Base-by-base conservation (phyloP, 192 early-diverging fungal species). In the Mortierella alpina region DNA sequence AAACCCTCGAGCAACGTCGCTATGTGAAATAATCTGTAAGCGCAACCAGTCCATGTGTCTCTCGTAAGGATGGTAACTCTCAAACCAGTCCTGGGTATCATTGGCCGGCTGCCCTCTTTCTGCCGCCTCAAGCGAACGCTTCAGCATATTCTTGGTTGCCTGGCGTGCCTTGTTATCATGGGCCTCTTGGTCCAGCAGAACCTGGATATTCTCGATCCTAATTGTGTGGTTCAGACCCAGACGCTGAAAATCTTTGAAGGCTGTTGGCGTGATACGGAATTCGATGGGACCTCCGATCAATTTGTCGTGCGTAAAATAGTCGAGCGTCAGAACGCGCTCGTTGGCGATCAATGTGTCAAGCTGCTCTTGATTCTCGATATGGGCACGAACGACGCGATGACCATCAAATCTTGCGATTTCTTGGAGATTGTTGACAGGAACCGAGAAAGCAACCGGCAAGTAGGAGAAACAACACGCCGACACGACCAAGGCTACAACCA, bases 181-280 rank as follows among this genome's bases (percentile, higher is more conserved):
- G 9, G 40, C 63, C 65, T 89, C 88, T 0, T 42, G 39, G 39
- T 87, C 84, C 47, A 89, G 66, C 13, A 89, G 41, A 0, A 47
- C 48, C 39, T 86, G 86, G 0, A 89, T 18, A 59, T 89, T 72
- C 13, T 66, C 63, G 42, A 89, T 67, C 31, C 74, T 42, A n/a
- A 82, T 54, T 10, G 56, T 58, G 83, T 84, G 61, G 5, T 70
- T 46, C 17, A 78, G 20, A 13, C 46, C n/a, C 42, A 68, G 59
- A 14, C 40, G 45, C 15, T 57, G n/a, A 39, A 73, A 71, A 44
- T 49, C 50, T 18, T 6, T 42, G 23, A 54, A 63, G 44, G 46
- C 46, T 11, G 10, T 14, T 45, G 76, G 73, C 12, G 64, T 15
- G 8, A 80, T 74, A 13, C 48, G 52, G 1, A 85, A 63, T 20